A percentile compares a stretch with the other conserved stretches of the same genome.
These are phyloP conservation scores for Schizosaccharomyces osmophilus DNA, from an alignment of 805 yeast species.

Conservation along the genomic window DNA sequence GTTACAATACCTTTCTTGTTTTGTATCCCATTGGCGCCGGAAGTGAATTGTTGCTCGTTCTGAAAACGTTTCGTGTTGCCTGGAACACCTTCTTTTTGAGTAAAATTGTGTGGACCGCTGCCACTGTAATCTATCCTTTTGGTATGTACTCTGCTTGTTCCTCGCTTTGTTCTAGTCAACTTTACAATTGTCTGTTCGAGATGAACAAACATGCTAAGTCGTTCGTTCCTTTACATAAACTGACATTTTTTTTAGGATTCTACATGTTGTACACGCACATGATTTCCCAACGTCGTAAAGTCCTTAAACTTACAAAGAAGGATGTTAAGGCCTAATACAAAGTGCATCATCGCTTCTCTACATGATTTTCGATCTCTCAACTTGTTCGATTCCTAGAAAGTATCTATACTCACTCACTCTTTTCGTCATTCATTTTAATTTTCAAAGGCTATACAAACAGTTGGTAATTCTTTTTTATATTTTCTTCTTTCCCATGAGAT, in stretches of 20 bases:
- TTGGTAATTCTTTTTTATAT: too few relatives aligned
- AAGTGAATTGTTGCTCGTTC: conserved; percentile 50
- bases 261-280: conserved; percentile 66
- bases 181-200: not conserved
- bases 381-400: too few relatives aligned
- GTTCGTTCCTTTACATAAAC: not conserved
- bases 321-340: too few relatives aligned
- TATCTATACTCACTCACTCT: too few relatives aligned
- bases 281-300: conserved; percentile 70
- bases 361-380: too few relatives aligned
- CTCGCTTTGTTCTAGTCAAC: not conserved
- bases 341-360: too few relatives aligned
- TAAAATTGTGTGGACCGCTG: conserved; percentile 28
- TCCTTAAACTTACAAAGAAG: conserved; percentile 8
- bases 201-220: too few relatives aligned
- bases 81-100: conserved; percentile 19
- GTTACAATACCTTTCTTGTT: conserved; percentile 62
- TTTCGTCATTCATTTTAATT: too few relatives aligned
- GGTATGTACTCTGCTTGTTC: conserved; percentile 18
- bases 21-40: conserved; percentile 85
- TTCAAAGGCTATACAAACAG: too few relatives aligned
- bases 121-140: conserved; percentile 52
- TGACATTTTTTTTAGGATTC: conserved; percentile 15
- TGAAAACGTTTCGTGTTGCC: conserved; percentile 51
- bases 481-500: too few relatives aligned